Base-by-base conservation (phyloP, 2,329 filamentous ascomycete genomes). In the Talaromyces funiculosus region DNA sequence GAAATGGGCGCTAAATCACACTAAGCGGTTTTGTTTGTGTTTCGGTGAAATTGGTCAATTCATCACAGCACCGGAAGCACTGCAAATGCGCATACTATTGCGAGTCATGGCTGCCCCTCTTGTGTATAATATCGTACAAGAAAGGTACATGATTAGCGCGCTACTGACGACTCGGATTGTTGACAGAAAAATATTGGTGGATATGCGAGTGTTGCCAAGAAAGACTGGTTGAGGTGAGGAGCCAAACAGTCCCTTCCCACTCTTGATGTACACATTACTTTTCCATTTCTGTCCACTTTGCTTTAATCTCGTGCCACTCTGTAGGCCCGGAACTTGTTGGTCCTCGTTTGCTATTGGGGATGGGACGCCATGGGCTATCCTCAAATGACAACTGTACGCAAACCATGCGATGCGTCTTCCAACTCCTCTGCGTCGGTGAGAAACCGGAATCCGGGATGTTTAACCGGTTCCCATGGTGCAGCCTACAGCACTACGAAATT, bases 231-330 rank as follows among this genome's bases (percentile, higher is more conserved):
- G 14, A 58, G 31, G 38, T 51, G 29, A 42, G 38, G 53, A 56
- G 33, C 40, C 18, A 14, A 33, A 37, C 38, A 45, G 20, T n/a
- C 16, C 53, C 56, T 42, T 51, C 43, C 56, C 33, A 42, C 16
- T 35, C 43, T 51, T 33, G 51, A 54, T 54, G 33, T 54, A 40
- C 51, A 54, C 12, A 3, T 20, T 54, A 40, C 51, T 54, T 54
- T 38, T 10, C 51, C 51, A 26, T 54, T 54, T 22, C 51, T 35
- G 33, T 14, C 33, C 35, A 31, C 16, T 33, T 26, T 49, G 40
- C n/a, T 33, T 49, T 49, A 40, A 53, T 53, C 57, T 59, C 45
- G 43, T 59, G 33, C 45, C 57, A 59, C 42, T 29, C 54, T 22
- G 57, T 37, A 42, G 24, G 43, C 24, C 45, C 26, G 29, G 40